Percentiles rank a stretch among this genome's conserved stretches.
Evolutionary conservation across 225 moss, liverwort and hornwort species (phyloP).

Genomic region (Ulota crispa): DNA sequence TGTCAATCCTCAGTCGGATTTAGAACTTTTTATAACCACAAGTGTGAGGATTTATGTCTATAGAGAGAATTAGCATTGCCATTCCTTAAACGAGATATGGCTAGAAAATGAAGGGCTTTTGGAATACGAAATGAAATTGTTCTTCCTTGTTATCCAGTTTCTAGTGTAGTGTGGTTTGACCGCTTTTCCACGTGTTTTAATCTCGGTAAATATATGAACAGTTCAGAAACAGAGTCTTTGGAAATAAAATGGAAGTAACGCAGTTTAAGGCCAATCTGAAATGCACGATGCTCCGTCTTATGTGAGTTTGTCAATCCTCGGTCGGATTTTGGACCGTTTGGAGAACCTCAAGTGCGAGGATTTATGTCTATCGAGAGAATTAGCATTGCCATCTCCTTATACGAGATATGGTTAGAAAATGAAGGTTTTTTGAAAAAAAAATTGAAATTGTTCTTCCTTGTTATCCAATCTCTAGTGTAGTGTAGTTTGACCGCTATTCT

Average conservation of each 20-base stretch:
- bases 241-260: too few relatives aligned
- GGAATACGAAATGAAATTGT: background rate
- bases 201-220: background rate
- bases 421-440: background rate
- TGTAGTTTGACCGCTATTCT: background rate
- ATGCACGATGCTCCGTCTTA: slow-evolving; percentile 92
- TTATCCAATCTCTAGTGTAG: background rate
- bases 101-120: too few relatives aligned
- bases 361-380: background rate
- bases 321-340: background rate
- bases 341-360: background rate
- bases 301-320: slow-evolving; percentile 35
- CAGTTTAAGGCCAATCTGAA: background rate
- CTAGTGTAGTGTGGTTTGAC: background rate
- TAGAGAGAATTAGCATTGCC: background rate
- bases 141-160: background rate
- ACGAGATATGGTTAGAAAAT: background rate
- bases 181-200: too few relatives aligned
- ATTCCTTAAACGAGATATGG: background rate
- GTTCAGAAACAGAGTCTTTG: background rate
- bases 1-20: background rate
- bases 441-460: background rate
- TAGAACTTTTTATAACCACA: background rate
- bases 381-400: background rate
- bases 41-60: background rate